These are phyloP conservation scores for Mucor racemosus DNA, from an alignment of 371 early-diverging fungal genomes.

Conservation along the genomic window DNA sequence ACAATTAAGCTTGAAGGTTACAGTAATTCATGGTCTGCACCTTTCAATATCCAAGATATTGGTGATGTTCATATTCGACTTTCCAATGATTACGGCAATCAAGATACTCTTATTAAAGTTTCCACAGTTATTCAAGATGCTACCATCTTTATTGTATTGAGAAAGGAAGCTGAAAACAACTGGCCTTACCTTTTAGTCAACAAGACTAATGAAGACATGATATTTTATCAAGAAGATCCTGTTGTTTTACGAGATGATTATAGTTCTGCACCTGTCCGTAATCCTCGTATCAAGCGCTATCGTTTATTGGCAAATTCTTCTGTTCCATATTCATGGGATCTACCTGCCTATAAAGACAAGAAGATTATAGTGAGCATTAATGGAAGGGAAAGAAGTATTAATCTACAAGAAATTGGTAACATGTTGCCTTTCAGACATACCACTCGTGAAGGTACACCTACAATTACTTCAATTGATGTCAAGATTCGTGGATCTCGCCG, in stretches of 20 bases:
- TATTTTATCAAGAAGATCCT: constrained; percentile 77
- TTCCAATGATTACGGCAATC: constrained; percentile 53
- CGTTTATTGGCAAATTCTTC: constrained; percentile 65
- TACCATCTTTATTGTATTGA: constrained; percentile 85
- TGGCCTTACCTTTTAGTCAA: constrained; percentile 97
- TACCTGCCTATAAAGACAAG: constrained; percentile 82
- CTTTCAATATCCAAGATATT: constrained; percentile 86
- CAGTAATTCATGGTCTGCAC: constrained; percentile 88
- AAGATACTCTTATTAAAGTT: constrained; percentile 75
- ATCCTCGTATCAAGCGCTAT: constrained; percentile 54
- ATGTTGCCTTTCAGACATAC: constrained; percentile 83
- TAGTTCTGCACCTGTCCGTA: constrained; percentile 26
- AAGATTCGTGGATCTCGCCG: constrained; percentile 82
- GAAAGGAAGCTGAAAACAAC: constrained; percentile 68
- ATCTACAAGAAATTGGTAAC: constrained; percentile 90
- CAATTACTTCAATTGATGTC: constrained; percentile 83
- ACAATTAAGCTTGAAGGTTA: constrained; percentile 73
- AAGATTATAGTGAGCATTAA: constrained; percentile 73
- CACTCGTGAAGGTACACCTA: constrained; percentile 31
- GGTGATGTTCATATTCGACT: constrained; percentile 85
- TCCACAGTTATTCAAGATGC: constrained; percentile 85
- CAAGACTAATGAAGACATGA: constrained; percentile 77
- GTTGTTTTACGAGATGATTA: constrained; percentile 42
- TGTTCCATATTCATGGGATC: constrained; percentile 94
- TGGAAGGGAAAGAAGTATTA: constrained; percentile 78